phyloP scores from a whole-genome alignment of 2,329 filamentous ascomycete species.

The Sclerotinia glacialis region DNA sequence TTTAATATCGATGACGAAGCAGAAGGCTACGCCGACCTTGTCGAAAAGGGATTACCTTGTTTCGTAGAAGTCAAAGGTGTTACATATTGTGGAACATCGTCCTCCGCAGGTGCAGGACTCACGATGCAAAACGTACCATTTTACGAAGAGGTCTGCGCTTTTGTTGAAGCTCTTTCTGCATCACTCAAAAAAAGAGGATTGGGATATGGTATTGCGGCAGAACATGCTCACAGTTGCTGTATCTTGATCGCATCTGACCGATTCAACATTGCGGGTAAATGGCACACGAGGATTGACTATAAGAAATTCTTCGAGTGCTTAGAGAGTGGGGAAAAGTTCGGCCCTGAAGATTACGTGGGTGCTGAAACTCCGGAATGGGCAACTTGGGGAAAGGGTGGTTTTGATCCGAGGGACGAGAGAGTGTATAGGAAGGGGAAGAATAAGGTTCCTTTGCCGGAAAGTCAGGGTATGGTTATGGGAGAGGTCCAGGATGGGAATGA shows the following conservation, averaged over 20 bases:
- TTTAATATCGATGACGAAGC: conserved; percentile 97
- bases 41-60: conserved; percentile 81
- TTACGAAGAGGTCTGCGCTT: conserved; percentile 83
- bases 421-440: conserved; percentile 79
- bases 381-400: conserved; percentile 89
- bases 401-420: conserved; percentile 84
- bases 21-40: conserved; percentile 82
- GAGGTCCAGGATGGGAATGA: conserved; percentile 7
- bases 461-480: conserved; percentile 23
- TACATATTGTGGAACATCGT: conserved; percentile 91
- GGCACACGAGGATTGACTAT: conserved; percentile 93
- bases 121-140: conserved; percentile 98
- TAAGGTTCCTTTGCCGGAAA: conserved; percentile 34
- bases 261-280: conserved; percentile 73
- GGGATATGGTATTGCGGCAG: conserved; percentile 85
- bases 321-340: conserved; percentile 67
- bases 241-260: conserved; percentile 79
- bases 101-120: conserved; percentile 77
- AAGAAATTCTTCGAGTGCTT: conserved; percentile 81
- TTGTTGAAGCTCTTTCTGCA: conserved; percentile 71
- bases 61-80: conserved; percentile 97
- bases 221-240: conserved; percentile 94
- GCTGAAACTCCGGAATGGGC: conserved; percentile 88
- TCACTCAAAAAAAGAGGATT: conserved; percentile 69
- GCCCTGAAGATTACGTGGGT: conserved; percentile 87